phyloP scores from a whole-genome alignment of 441 rosid genomes.

The Biscutella laevigata region DNA sequence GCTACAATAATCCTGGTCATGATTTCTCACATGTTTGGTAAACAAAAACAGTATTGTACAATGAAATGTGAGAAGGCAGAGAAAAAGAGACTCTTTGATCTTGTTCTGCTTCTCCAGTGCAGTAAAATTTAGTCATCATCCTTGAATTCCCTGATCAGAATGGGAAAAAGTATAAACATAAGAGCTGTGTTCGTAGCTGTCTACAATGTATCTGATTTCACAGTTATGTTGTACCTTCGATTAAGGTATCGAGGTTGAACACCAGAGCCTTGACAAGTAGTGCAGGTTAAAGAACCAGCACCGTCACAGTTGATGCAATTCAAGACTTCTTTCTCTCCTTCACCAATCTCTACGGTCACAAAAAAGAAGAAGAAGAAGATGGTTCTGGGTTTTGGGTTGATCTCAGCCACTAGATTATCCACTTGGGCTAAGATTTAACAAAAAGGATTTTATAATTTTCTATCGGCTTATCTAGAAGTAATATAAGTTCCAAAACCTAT shows the following conservation, averaged over 20 bases:
- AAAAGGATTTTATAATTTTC: too few species aligned
- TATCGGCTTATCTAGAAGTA: too few species aligned
- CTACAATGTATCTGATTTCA: neutral
- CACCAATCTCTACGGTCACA: slow-evolving; percentile 62
- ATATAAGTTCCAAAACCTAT: too few species aligned
- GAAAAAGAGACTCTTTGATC: slow-evolving; percentile 1
- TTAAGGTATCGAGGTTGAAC: slow-evolving; percentile 97
- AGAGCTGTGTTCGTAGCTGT: neutral
- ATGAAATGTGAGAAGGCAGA: slow-evolving; percentile 7
- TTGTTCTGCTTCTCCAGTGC: neutral
- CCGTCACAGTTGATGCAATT: slow-evolving; percentile 77
- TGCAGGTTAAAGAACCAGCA: slow-evolving; percentile 77
- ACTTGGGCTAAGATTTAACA: slow-evolving; percentile 1
- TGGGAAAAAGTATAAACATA: slow-evolving; percentile 7
- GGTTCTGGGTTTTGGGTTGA: slow-evolving; percentile 22
- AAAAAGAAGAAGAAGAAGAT: slow-evolving; percentile 7
- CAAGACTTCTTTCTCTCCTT: slow-evolving; percentile 67
- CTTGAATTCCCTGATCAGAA: slow-evolving; percentile 70
- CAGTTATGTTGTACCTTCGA: slow-evolving; percentile 52
- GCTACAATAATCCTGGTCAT: slow-evolving; percentile 6
- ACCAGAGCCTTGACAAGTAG: slow-evolving; percentile 91
- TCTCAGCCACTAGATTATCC: slow-evolving; percentile 23
- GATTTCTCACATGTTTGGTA: slow-evolving; percentile 4
- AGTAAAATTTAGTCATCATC: slow-evolving; percentile 63
- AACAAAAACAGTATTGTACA: slow-evolving; percentile 15